Percentiles rank a stretch among this genome's conserved stretches.
phyloP scores from a whole-genome alignment of 1,284 basidiomycete genomes.

The Leccinum insolens region DNA sequence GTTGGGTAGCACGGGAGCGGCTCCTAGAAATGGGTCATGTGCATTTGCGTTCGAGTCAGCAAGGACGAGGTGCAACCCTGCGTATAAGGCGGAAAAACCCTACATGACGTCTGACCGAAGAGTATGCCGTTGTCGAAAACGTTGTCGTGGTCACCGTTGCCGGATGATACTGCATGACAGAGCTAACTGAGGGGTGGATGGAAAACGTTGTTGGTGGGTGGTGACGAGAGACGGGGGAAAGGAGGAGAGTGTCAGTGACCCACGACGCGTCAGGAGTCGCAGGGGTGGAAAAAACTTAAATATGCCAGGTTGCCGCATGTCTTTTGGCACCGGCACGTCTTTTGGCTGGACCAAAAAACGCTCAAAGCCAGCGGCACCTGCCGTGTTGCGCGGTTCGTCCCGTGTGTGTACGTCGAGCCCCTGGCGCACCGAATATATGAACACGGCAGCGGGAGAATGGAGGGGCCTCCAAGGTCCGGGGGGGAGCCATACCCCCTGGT shows the following conservation, averaged over 20 bases:
- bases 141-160: conserved; percentile 11
- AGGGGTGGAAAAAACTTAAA: conserved; percentile 24
- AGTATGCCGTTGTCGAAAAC: conserved; percentile 12
- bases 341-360: not conserved
- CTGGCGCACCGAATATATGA: conserved; percentile 24
- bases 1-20: conserved; percentile 15
- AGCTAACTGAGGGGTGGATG: conserved; percentile 1
- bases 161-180: conserved; percentile 19
- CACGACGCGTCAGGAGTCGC: conserved; percentile 11
- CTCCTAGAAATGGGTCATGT: conserved; percentile 15
- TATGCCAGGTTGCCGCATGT: conserved; percentile 26
- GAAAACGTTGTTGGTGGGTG: conserved; percentile 11
- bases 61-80: not conserved
- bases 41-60: not conserved
- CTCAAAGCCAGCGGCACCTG: conserved; percentile 27
- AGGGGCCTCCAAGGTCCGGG: conserved; percentile 10
- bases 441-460: conserved; percentile 11
- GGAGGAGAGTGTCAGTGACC: conserved; percentile 4
- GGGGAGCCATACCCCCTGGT: conserved; percentile 14
- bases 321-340: not conserved
- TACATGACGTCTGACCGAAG: conserved; percentile 27
- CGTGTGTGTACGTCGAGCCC: conserved; percentile 22
- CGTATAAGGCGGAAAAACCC: conserved; percentile 5
- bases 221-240: conserved; percentile 16
- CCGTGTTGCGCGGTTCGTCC: conserved; percentile 11